Evolutionary conservation across 2,329 filamentous ascomycete species (phyloP).

Genomic region (Pseudocercospora cruenta): DNA sequence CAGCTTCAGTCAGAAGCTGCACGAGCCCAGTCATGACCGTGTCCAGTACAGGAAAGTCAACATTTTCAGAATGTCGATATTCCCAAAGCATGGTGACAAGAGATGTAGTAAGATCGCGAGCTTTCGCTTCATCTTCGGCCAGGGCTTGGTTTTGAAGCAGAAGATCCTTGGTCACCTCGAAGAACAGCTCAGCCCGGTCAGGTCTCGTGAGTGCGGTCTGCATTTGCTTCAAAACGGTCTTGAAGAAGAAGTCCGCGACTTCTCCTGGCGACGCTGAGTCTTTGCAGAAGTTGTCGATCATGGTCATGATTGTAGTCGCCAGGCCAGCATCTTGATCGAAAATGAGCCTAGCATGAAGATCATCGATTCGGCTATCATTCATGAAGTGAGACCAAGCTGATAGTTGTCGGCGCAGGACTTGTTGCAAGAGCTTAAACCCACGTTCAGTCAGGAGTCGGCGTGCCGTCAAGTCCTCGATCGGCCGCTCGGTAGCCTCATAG

Average conservation of each 20-base stretch:
- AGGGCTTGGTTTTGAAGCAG: slow-evolving; percentile 22
- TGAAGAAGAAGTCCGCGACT: slow-evolving; percentile 30
- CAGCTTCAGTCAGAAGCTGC: slow-evolving; percentile 43
- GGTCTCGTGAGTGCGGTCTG: slow-evolving; percentile 23
- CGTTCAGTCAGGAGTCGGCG: slow-evolving; percentile 12
- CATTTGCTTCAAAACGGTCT: slow-evolving; percentile 26
- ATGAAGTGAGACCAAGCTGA: slow-evolving; percentile 37
- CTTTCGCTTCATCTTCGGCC: slow-evolving; percentile 24
- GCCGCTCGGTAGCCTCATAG: slow-evolving; percentile 10
- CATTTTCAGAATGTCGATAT: slow-evolving; percentile 32
- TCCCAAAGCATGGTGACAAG: slow-evolving; percentile 25
- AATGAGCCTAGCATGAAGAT: slow-evolving; percentile 43
- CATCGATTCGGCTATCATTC: slow-evolving; percentile 31
- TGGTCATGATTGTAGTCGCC: slow-evolving; percentile 16
- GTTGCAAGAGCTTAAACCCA: slow-evolving; percentile 14
- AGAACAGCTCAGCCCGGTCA: slow-evolving; percentile 25
- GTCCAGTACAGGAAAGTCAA: slow-evolving; percentile 30
- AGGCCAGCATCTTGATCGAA: slow-evolving; percentile 26
- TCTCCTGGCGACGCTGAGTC: slow-evolving; percentile 23
- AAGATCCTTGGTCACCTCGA: slow-evolving; percentile 25
- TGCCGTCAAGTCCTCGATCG: background rate
- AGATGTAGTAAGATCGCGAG: slow-evolving; percentile 26
- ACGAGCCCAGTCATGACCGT: slow-evolving; percentile 39
- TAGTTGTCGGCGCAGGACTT: slow-evolving; percentile 25
- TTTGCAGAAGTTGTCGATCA: slow-evolving; percentile 31